Conservation (phyloP, 1,284 basidiomycete species). For the Dichomitus squalens region DNA sequence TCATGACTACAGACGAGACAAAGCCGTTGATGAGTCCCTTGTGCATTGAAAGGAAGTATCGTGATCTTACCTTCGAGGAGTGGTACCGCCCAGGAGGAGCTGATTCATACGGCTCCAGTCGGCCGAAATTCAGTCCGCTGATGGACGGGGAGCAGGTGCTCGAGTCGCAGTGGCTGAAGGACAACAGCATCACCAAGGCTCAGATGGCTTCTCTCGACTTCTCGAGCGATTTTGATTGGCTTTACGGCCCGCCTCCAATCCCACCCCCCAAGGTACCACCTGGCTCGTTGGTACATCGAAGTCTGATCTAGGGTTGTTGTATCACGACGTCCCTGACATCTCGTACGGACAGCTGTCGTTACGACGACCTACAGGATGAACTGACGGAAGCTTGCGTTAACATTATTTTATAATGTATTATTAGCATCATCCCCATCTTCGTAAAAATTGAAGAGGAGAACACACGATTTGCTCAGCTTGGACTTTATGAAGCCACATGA, state of each 20-base stretch:
- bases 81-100: neutral
- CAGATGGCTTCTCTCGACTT: neutral
- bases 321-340: too few relatives aligned
- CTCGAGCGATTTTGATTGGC: neutral
- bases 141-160: neutral
- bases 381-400: too few relatives aligned
- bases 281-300: neutral
- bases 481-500: too few relatives aligned
- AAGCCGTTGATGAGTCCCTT: neutral
- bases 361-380: too few relatives aligned
- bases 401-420: too few relatives aligned
- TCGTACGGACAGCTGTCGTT: too few relatives aligned
- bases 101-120: neutral
- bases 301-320: too few relatives aligned
- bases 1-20: neutral
- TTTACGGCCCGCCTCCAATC: neutral
- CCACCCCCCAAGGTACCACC: too few relatives aligned
- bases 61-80: constrained; percentile 4
- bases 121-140: neutral
- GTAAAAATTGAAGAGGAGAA: too few relatives aligned
- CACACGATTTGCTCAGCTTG: too few relatives aligned
- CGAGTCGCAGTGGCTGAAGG: neutral
- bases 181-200: neutral
- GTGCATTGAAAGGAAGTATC: neutral
- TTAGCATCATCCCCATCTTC: too few relatives aligned